Conservation (phyloP, 2,329 filamentous ascomycete genomes). For the Claviceps spartinae region DNA sequence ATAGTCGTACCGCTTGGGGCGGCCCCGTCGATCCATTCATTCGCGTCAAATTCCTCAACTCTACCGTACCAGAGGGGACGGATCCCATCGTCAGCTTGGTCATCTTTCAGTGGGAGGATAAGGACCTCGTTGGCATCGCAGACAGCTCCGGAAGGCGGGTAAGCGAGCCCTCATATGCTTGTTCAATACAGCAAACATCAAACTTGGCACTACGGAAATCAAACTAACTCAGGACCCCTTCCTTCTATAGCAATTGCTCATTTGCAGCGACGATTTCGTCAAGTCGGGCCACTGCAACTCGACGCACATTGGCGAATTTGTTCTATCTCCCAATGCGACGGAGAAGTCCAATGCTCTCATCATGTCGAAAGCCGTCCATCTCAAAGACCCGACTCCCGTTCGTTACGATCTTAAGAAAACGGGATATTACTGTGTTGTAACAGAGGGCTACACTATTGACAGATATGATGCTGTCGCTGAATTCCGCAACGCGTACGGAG, state of each 20-base stretch:
- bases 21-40: slow-evolving; percentile 83
- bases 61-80: slow-evolving; percentile 39
- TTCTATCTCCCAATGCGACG: slow-evolving; percentile 64
- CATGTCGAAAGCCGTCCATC: slow-evolving; percentile 65
- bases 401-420: slow-evolving; percentile 81
- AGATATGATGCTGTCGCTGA: slow-evolving; percentile 73
- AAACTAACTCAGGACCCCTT: not conserved
- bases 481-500: slow-evolving; percentile 92
- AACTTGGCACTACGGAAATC: not conserved
- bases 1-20: slow-evolving; percentile 78
- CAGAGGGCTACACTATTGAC: slow-evolving; percentile 51
- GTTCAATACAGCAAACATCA: not conserved
- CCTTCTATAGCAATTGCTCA: slow-evolving; percentile 27
- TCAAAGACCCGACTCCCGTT: slow-evolving; percentile 60
- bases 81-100: slow-evolving; percentile 73
- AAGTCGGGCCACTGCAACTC: slow-evolving; percentile 57
- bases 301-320: slow-evolving; percentile 71
- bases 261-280: slow-evolving; percentile 65
- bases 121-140: slow-evolving; percentile 59
- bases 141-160: slow-evolving; percentile 37
- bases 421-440: slow-evolving; percentile 90
- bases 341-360: slow-evolving; percentile 58
- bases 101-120: slow-evolving; percentile 90
- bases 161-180: slow-evolving; percentile 28
- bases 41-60: slow-evolving; percentile 59